These are phyloP conservation scores for Alternaria atra DNA, from an alignment of 2,329 filamentous ascomycete species.

Conservation along the genomic window DNA sequence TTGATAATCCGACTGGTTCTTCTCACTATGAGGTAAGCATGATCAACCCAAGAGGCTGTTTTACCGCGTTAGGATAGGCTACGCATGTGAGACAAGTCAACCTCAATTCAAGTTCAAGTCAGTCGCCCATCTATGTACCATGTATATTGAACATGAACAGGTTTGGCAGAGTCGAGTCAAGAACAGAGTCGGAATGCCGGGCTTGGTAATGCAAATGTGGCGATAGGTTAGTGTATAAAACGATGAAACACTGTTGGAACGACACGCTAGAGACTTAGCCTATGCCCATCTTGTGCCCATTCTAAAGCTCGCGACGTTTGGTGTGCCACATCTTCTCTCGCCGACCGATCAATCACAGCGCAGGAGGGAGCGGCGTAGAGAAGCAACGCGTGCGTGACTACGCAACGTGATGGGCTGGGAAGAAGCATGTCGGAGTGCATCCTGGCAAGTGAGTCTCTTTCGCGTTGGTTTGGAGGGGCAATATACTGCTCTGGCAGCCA, in stretches of 20 bases:
- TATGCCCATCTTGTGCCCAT: not conserved
- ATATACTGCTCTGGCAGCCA: constrained; percentile 7
- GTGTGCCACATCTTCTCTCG: constrained; percentile 27
- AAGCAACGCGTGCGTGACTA: constrained; percentile 34
- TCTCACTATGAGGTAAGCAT: constrained; percentile 30
- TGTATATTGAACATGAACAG: not conserved
- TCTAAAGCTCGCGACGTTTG: constrained; percentile 13
- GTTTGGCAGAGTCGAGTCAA: not conserved
- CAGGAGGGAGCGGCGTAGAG: constrained; percentile 19
- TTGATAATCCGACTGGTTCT: too few species aligned
- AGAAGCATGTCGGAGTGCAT: constrained; percentile 20
- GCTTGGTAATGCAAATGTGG: not conserved
- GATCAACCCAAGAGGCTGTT: constrained; percentile 21
- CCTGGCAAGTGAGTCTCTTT: constrained; percentile 16
- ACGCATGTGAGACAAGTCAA: constrained; percentile 23
- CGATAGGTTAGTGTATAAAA: constrained; percentile 2
- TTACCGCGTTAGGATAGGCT: constrained; percentile 23
- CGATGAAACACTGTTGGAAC: constrained; percentile 2
- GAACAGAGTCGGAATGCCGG: not conserved
- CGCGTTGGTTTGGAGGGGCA: not conserved
- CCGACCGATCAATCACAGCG: constrained; percentile 33
- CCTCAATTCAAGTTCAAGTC: not conserved
- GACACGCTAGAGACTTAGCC: constrained; percentile 4
- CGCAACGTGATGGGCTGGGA: constrained; percentile 30
- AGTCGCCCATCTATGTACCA: constrained; percentile 2